Evolutionary conservation across 208 protist genomes (phyloP), one percentile per base, ranked within the genome.

Genomic region (Leishmania braziliensis): DNA sequence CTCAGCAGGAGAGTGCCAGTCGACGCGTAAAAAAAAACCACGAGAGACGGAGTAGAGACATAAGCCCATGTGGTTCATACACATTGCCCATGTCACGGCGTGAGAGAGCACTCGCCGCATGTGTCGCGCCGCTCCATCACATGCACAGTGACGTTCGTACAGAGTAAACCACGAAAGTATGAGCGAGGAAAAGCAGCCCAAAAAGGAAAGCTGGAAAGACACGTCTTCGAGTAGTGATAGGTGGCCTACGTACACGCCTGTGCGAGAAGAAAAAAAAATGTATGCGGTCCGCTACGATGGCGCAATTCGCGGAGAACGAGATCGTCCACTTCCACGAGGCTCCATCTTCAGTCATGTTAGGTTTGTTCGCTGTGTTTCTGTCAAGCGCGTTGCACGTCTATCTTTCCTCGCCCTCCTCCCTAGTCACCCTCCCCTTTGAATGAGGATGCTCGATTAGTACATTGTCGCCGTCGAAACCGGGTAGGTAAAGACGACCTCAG

Each of bases 401-500:
- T 39, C 29, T 36, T 6, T 68, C 29, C 29, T 8, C 29, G 12
- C 3, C 3, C 3, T 39, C 62, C 29, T 39, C 62, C 14, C 4
- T 3, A 14, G 78, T 50, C 39, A 29, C 63, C 78, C n/a, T 56
- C 18, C 48, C 81, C 12, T 73, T 71, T 54, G 29, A 29, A 26
- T 4, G 29, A 39, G 20, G 18, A 39, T 23, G 29, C 26, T 75
- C 63, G 71, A 68, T 65, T 56, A 66, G 33, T 76, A 76, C 73
- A 79, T 71, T 62, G 76, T 63, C 36, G 82, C 53, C 23, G 73
- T 58, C 20, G 82, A 82, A 6, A 85, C 84, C 26, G 93, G 93
- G 84, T 91, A 96, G 18, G 93, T 96, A 58, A 96, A 96, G 46
- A 96, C 93, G 0, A 96, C 93, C 85, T 96, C 93, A 36, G 93